These are phyloP conservation scores for Pseudognaphalium luteoalbum DNA, from an alignment of 129 eudicot species.

Conservation along the genomic window DNA sequence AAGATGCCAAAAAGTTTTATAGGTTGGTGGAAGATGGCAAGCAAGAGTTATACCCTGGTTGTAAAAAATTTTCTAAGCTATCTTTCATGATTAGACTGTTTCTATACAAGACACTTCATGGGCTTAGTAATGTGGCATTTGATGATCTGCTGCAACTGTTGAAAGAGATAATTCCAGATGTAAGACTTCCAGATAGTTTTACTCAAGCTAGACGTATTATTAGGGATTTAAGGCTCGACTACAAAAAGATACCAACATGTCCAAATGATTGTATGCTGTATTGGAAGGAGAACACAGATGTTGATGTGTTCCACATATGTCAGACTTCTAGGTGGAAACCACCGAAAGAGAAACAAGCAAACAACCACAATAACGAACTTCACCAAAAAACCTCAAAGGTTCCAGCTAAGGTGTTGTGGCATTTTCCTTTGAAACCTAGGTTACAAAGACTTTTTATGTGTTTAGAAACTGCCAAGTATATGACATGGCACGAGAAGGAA, in stretches of 20 bases:
- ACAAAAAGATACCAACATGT: constrained; percentile 9
- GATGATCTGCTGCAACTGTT: constrained; percentile 4
- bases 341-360: not conserved
- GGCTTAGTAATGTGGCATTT: not conserved
- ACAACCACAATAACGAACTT: not conserved
- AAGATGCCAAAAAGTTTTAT: not conserved
- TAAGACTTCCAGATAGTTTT: constrained; percentile 3
- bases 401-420: too few species aligned
- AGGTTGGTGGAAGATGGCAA: not conserved
- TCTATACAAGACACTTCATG: not conserved
- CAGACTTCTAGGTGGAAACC: constrained; percentile 2
- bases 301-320: not conserved
- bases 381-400: not conserved
- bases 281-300: not conserved
- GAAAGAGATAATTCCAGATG: not conserved
- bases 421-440: too few species aligned
- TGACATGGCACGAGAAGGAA: too few species aligned
- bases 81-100: constrained; percentile 9
- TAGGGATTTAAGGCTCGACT: constrained; percentile 13
- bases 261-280: constrained; percentile 22
- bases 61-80: not conserved
- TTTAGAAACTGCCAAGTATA: too few species aligned
- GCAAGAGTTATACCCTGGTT: constrained; percentile 9
- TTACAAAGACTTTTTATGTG: too few species aligned
- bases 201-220: constrained; percentile 11